phyloP scores from a whole-genome alignment of 225 moss, liverwort and hornwort species.

The Takakia lepidozioides region DNA sequence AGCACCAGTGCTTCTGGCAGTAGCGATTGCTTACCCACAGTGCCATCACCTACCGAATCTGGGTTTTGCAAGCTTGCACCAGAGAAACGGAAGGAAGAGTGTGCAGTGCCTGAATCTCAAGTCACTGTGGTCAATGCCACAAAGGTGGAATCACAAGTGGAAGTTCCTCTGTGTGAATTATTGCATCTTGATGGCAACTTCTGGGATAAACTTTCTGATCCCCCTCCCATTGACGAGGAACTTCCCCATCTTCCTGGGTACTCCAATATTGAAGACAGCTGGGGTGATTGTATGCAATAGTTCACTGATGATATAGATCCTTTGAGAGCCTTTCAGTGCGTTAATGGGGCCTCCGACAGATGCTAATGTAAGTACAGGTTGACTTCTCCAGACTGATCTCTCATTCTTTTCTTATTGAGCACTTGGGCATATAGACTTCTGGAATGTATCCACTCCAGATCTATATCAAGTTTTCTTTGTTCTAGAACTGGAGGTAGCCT shows the following conservation, averaged over 20 bases:
- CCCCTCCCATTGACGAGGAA: conserved; percentile 34
- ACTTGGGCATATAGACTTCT: no score
- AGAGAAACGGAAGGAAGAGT: conserved; percentile 9
- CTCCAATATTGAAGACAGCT: conserved; percentile 27
- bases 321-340: no score
- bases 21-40: no score
- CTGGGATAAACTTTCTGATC: conserved; percentile 44
- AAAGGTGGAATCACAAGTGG: conserved; percentile 6
- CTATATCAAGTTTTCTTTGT: no score
- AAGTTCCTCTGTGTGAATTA: background rate
- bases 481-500: no score
- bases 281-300: conserved; percentile 25
- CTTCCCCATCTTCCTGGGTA: conserved; percentile 9
- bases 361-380: no score
- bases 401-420: no score
- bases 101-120: background rate
- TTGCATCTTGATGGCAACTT: conserved; percentile 15
- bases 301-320: no score
- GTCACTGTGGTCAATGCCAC: background rate
- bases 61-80: conserved; percentile 1
- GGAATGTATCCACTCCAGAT: no score
- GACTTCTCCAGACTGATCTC: no score
- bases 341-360: no score
- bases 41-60: background rate
- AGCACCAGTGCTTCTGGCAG: background rate